Conservation (phyloP, 805 yeast genomes). For the Barnettozyma californica region DNA sequence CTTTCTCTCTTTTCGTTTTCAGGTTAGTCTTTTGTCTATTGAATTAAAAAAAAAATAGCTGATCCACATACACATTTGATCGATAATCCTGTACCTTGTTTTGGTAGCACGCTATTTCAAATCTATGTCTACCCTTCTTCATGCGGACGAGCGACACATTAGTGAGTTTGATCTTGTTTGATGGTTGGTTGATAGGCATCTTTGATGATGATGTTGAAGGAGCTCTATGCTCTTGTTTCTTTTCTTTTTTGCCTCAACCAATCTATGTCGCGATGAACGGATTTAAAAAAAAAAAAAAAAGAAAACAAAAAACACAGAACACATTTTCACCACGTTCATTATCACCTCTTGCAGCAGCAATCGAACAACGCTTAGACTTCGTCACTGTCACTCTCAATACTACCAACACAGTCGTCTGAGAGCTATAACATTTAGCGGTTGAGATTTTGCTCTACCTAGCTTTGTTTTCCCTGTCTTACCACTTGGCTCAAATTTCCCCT, state of each 20-base stretch:
- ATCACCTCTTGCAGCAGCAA: not conserved
- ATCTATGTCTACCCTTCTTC: constrained; percentile 86
- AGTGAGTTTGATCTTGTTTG: constrained; percentile 82
- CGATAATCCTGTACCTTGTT: constrained; percentile 97
- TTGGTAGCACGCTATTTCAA: constrained; percentile 94
- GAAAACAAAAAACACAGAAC: not conserved
- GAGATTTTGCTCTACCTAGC: not conserved
- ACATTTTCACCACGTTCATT: not conserved
- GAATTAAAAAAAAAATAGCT: too few relatives aligned
- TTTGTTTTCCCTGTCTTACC: not conserved
- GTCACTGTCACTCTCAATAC: not conserved
- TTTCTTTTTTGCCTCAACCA: not conserved
- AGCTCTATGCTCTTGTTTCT: not conserved
- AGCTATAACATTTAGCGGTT: not conserved
- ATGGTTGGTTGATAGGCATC: constrained; percentile 79
- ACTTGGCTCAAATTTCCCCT: not conserved
- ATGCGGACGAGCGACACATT: constrained; percentile 90
- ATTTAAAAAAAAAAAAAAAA: too few relatives aligned
- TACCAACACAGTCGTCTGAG: too few relatives aligned
- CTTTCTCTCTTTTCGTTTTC: constrained; percentile 54
- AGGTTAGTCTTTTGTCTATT: too few relatives aligned
- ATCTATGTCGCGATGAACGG: too few relatives aligned
- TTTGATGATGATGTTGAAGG: not conserved
- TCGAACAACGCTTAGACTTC: not conserved
- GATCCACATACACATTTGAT: constrained; percentile 46